These are phyloP conservation scores for Cordia subcordata DNA, from an alignment of 257 asterid species.

Conservation along the genomic window DNA sequence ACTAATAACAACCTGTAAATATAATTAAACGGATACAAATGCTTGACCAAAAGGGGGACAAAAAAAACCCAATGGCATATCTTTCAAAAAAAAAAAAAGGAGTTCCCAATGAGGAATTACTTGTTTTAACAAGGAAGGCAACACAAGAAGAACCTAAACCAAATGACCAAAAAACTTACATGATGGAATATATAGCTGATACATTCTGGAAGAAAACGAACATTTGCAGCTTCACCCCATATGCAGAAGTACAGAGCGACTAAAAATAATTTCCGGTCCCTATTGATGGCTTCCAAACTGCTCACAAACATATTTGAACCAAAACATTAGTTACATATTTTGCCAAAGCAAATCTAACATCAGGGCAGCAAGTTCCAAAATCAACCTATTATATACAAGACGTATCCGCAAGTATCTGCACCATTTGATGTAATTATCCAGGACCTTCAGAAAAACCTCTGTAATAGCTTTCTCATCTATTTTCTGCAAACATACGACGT, in stretches of 20 bases:
- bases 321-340: constrained; percentile 17
- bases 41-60: too few relatives aligned
- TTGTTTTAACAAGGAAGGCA: not conserved
- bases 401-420: constrained; percentile 87
- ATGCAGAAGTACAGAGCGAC: constrained; percentile 79
- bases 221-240: constrained; percentile 99
- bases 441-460: constrained; percentile 86
- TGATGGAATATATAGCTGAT: constrained; percentile 92
- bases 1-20: too few relatives aligned
- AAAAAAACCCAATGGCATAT: too few relatives aligned
- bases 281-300: constrained; percentile 91
- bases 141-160: constrained; percentile 3
- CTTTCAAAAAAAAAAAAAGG: too few relatives aligned
- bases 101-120: not conserved
- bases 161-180: constrained; percentile 44
- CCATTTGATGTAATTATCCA: constrained; percentile 97
- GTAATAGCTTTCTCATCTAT: constrained; percentile 83
- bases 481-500: constrained; percentile 43
- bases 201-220: constrained; percentile 97
- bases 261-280: constrained; percentile 84
- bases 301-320: constrained; percentile 11
- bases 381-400: constrained; percentile 79
- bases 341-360: not conserved
- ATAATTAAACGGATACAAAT: too few relatives aligned
- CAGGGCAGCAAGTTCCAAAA: constrained; percentile 19